phyloP scores from a whole-genome alignment of 495 filamentous ascomycete species.

The Podospora comata region DNA sequence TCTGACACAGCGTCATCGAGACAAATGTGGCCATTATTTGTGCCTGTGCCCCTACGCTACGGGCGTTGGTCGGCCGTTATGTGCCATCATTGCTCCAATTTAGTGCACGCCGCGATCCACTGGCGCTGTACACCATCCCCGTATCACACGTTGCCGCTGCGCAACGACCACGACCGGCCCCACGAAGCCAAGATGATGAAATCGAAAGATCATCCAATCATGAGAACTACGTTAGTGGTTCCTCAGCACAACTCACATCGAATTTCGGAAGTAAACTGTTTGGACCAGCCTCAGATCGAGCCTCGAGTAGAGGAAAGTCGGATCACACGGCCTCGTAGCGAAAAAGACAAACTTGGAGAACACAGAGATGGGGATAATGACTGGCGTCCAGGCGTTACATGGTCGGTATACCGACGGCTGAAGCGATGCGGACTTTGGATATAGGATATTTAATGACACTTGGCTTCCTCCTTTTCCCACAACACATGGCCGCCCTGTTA shows the following conservation, averaged over 20 bases:
- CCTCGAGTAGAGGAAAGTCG: background rate
- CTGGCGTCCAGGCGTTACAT: background rate
- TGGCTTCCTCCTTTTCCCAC: background rate
- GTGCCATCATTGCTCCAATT: slow-evolving; percentile 16
- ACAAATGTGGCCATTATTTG: slow-evolving; percentile 27
- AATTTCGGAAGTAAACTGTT: background rate
- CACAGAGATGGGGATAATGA: background rate
- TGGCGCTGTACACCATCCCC: slow-evolving; percentile 15
- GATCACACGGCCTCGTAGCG: background rate
- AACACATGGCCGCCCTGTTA: background rate
- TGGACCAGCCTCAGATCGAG: background rate
- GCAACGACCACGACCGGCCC: background rate
- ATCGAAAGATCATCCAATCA: background rate
- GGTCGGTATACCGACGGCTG: background rate
- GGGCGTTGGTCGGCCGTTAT: slow-evolving; percentile 15
- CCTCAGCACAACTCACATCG: background rate
- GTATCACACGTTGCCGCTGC: background rate
- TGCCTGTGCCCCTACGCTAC: slow-evolving; percentile 26
- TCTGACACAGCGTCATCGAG: slow-evolving; percentile 19
- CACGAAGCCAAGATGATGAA: background rate
- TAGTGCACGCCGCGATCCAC: background rate
- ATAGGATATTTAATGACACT: background rate
- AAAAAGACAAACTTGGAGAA: background rate
- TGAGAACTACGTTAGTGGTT: background rate
- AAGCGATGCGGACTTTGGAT: background rate